A percentile compares a stretch with the other conserved stretches of the same genome.
phyloP scores from a whole-genome alignment of 495 filamentous ascomycete genomes.

The Tetracladium setigerum region DNA sequence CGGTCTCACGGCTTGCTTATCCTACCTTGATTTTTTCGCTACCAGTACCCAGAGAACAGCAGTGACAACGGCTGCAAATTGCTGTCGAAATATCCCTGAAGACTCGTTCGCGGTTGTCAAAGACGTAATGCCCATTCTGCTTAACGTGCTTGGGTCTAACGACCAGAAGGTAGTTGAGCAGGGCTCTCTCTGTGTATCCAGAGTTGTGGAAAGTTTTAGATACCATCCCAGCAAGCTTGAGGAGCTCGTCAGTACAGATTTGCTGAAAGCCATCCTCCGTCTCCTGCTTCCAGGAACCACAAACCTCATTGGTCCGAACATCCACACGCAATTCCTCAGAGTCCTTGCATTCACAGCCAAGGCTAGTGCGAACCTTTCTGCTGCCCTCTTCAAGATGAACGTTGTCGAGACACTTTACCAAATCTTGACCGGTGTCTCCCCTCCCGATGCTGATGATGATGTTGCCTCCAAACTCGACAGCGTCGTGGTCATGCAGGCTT shows the following conservation, averaged over 20 bases:
- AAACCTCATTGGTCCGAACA: conserved; percentile 88
- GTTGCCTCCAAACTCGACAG: conserved; percentile 88
- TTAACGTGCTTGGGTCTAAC: conserved; percentile 81
- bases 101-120: conserved; percentile 83
- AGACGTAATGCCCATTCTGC: conserved; percentile 92
- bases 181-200: conserved; percentile 90
- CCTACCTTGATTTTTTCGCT: conserved; percentile 94
- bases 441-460: conserved; percentile 72
- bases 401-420: conserved; percentile 97
- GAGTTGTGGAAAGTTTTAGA: conserved; percentile 94
- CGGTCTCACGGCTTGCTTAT: conserved; percentile 86
- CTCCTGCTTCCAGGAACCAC: conserved; percentile 90
- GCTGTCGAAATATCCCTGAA: conserved; percentile 90
- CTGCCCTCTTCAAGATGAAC: conserved; percentile 91
- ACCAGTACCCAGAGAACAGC: conserved; percentile 95
- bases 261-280: conserved; percentile 82
- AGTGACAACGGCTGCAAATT: conserved; percentile 95
- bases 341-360: conserved; percentile 83
- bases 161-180: conserved; percentile 98
- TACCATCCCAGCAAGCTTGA: conserved; percentile 80
- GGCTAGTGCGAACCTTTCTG: conserved; percentile 79
- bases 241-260: conserved; percentile 77
- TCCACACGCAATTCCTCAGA: conserved; percentile 93
- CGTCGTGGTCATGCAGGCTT: conserved; percentile 95
- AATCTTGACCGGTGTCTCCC: conserved; percentile 92